Conservation (phyloP, 1,284 basidiomycete species). For the Schizopora paradoxa region DNA sequence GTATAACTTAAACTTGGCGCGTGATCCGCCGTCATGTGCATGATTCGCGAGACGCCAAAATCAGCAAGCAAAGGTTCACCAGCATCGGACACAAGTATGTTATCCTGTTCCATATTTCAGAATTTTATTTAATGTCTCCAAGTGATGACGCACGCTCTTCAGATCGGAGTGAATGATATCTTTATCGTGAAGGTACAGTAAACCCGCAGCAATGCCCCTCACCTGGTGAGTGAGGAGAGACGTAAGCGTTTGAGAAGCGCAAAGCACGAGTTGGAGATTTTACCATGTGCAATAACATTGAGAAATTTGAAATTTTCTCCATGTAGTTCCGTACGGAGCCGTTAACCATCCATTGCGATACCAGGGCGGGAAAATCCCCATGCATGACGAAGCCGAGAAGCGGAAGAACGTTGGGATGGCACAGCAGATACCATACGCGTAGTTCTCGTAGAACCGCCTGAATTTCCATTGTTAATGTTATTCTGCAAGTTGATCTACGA, state of each 20-base stretch:
- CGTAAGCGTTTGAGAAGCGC: background rate
- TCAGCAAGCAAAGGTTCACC: conserved; percentile 6
- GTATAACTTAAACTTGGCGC: background rate
- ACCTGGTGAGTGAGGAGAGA: background rate
- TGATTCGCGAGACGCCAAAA: conserved; percentile 6
- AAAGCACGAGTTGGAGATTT: too few relatives aligned
- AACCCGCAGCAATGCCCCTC: conserved; percentile 4
- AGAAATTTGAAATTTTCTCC: background rate
- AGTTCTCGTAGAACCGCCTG: conserved; percentile 12
- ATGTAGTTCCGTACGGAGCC: conserved; percentile 11
- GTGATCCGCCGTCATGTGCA: too few relatives aligned
- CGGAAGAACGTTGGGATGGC: conserved; percentile 5
- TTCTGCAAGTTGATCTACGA: too few relatives aligned
- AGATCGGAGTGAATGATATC: conserved; percentile 9
- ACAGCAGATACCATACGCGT: conserved; percentile 9
- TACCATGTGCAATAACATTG: too few relatives aligned
- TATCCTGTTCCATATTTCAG: too few relatives aligned
- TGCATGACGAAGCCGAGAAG: conserved; percentile 1
- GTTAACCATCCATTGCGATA: conserved; percentile 16
- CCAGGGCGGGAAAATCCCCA: conserved; percentile 9
- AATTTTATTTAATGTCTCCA: background rate
- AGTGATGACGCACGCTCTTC: conserved; percentile 7
- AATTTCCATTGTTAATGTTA: conserved; percentile 1
- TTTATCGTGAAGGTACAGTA: conserved; percentile 7
- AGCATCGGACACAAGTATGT: conserved; percentile 5